Base-by-base conservation (phyloP, 345 rosid genomes). In the Kandelia obovata region DNA sequence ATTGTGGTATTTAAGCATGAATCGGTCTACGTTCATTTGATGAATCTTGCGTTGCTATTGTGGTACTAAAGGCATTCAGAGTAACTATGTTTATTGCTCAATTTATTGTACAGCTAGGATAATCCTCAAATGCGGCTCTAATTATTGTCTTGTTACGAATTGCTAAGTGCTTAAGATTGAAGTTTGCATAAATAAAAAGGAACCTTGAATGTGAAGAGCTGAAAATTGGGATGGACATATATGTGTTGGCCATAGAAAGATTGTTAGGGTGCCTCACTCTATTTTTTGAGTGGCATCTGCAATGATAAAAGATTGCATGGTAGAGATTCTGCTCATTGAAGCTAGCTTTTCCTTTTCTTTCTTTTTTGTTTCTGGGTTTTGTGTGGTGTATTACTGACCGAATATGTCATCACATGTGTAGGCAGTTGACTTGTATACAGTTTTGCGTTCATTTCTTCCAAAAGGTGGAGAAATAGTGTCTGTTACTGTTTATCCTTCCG, bases 371-470 rank as follows among this genome's bases (percentile, higher is more conserved):
- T 43, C 5, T 43, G 49, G 49, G 49, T 15, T 56, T 39, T 49
- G 47, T 43, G n/a, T 7, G 11, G 35, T 56, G 23, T 39, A 20
- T 20, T 21, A 34, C 17, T 49, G 16, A 60, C 55, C 6, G 21
- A 46, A 6, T 9, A 10, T 70, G 62, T 30, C 64, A 43, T 58
- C 66, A 35, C 56, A 60, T 72, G 49, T 77, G 31, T 55, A 95
- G 99, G 98, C 96, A 16, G 85, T 78, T 71, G 99, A 95, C 82
- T 78, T 95, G 84, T 92, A 72, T 81, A 92, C 88, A 10, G 77
- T 92, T 61, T 67, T 92, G 73, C 81, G 83, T 68, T 92, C 97
- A 10, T 92, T 88, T 77, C 88, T 92, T 9, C 97, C 96, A 13
- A 90, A 86, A 81, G 92, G 79, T 65, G 99, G 98, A 43, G 85